Evolutionary conservation across 331 rosid genomes (phyloP).

Genomic region (Quercus phellos): DNA sequence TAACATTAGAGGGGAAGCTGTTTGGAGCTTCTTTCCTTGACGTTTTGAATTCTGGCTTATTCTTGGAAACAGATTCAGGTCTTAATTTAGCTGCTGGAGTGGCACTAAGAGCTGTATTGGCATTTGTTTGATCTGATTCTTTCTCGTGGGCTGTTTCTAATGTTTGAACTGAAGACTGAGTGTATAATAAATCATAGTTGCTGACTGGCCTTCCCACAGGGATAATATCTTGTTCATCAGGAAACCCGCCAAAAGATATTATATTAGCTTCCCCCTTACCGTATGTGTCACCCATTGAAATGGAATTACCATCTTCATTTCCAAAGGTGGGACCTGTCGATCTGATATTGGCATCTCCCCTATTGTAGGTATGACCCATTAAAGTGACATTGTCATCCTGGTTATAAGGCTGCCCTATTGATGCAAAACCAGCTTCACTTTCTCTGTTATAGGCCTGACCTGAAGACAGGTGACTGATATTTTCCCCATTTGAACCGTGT

Average conservation of each 20-base stretch:
- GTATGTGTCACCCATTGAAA: conserved; percentile 43
- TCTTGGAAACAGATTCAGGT: conserved; percentile 46
- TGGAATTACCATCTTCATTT: conserved; percentile 34
- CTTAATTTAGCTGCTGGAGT: conserved; percentile 37
- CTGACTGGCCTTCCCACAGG: conserved; percentile 46
- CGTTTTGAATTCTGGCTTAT: conserved; percentile 50
- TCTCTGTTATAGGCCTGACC: conserved; percentile 42
- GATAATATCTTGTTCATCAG: conserved; percentile 55
- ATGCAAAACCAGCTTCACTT: conserved; percentile 33
- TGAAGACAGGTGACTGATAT: conserved; percentile 32
- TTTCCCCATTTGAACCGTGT: conserved; percentile 33
- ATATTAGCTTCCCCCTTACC: conserved; percentile 43
- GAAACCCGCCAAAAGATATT: conserved; percentile 59
- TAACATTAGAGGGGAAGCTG: conserved; percentile 86
- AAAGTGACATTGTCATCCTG: conserved; percentile 34
- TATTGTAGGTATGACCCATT: conserved; percentile 46
- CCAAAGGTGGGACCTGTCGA: conserved; percentile 35
- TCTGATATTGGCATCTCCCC: conserved; percentile 44
- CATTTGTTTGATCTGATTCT: conserved; percentile 41
- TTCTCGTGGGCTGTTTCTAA: conserved; percentile 38
- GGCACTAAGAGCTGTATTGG: conserved; percentile 32
- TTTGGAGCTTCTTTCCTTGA: conserved; percentile 79
- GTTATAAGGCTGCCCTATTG: conserved; percentile 49
- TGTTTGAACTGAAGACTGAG: conserved; percentile 53
- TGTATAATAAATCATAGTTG: conserved; percentile 44